Conservation (phyloP, 768 basidiomycete genomes). For the Pleurotus cornucopiae region DNA sequence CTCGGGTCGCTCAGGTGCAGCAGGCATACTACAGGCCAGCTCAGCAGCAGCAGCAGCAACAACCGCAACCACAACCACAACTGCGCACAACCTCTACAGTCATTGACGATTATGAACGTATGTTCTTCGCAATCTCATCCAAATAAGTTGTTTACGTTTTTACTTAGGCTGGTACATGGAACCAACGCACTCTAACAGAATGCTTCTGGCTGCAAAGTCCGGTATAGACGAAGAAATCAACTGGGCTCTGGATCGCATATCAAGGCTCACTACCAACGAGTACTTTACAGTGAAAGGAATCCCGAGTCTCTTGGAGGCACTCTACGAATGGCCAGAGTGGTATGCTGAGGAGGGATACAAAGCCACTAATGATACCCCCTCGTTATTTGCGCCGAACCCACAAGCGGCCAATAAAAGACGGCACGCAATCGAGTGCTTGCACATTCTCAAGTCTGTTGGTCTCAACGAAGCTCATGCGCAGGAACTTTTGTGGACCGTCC, state of each 20-base stretch:
- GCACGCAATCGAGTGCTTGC: conserved; percentile 82
- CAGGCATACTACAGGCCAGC: neutral
- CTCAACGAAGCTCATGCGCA: conserved; percentile 62
- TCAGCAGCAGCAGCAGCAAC: neutral
- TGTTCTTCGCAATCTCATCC: conserved; percentile 12
- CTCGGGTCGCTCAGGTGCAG: neutral
- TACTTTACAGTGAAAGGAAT: conserved; percentile 67
- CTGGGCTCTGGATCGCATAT: conserved; percentile 87
- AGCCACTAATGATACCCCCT: conserved; percentile 31
- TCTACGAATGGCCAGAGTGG: conserved; percentile 89
- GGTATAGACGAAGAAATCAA: conserved; percentile 78
- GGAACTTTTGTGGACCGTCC: conserved; percentile 53
- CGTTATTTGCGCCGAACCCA: conserved; percentile 54
- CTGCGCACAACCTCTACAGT: conserved; percentile 36
- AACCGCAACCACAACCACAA: conserved; percentile 10
- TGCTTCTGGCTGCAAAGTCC: conserved; percentile 86
- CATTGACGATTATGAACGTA: conserved; percentile 78
- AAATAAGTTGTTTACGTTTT: neutral
- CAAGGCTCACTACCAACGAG: conserved; percentile 76
- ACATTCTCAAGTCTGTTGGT: conserved; percentile 84
- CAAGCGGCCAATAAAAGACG: conserved; percentile 52
- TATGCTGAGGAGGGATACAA: conserved; percentile 64
- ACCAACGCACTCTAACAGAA: conserved; percentile 71
- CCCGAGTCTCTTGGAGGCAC: conserved; percentile 76
- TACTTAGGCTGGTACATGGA: conserved; percentile 79